These are phyloP conservation scores for Samsoniella hepiali DNA, from an alignment of 2,329 filamentous ascomycete genomes.

Conservation along the genomic window DNA sequence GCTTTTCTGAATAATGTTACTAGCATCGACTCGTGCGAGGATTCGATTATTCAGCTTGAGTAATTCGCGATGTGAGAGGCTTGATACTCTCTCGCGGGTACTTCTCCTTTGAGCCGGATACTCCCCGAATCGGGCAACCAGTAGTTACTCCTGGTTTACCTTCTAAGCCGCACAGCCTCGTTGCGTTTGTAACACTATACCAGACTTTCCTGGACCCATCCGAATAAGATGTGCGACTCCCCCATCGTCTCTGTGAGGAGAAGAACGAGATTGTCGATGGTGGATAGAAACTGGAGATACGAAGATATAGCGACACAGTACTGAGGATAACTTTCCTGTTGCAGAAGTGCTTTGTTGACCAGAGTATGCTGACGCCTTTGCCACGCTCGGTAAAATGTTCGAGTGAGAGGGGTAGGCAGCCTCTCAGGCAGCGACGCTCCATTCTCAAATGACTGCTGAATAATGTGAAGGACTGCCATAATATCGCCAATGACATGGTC, in stretches of 20 bases:
- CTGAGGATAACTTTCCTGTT: slow-evolving; percentile 41
- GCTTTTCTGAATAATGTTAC: too few species aligned
- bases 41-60: too few species aligned
- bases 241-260: slow-evolving; percentile 42
- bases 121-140: too few species aligned
- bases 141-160: too few species aligned
- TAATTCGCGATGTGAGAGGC: too few species aligned
- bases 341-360: slow-evolving; percentile 30
- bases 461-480: slow-evolving; percentile 47
- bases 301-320: slow-evolving; percentile 45
- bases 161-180: too few species aligned
- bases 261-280: slow-evolving; percentile 44
- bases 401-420: slow-evolving; percentile 44
- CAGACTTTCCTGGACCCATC: not conserved
- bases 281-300: slow-evolving; percentile 41
- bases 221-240: slow-evolving; percentile 32
- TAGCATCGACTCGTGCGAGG: too few species aligned
- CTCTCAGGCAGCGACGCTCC: slow-evolving; percentile 46
- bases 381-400: slow-evolving; percentile 31
- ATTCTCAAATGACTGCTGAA: slow-evolving; percentile 45
- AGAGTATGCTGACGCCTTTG: slow-evolving; percentile 27
- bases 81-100: too few species aligned
- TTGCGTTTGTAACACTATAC: too few species aligned
- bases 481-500: slow-evolving; percentile 45
- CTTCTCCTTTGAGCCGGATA: too few species aligned